Evolutionary conservation across 2,329 filamentous ascomycete genomes (phyloP), one percentile per base, ranked within the genome.

Genomic region (Fusarium sp.): DNA sequence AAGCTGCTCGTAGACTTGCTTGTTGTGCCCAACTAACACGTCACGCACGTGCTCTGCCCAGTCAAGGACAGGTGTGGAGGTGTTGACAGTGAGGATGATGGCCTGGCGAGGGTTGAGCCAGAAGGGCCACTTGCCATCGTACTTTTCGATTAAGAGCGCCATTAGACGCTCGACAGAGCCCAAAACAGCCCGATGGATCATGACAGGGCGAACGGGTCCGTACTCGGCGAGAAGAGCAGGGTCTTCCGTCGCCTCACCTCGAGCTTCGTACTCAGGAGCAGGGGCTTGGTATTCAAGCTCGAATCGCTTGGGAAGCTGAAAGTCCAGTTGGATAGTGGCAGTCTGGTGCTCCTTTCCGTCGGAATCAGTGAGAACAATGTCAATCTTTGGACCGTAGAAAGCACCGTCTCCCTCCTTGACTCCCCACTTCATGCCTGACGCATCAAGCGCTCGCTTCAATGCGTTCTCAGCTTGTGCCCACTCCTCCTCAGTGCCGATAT

Each of bases 321-420:
- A 97, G 80, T 97, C 94, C 31, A 97, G 89, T 84, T 97, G 94
- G 59, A 97, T 92, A 0, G 94, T 97, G 4, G 94, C 95, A 4
- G 95, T 94, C 80, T 97, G 94, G 79, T 97, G 94, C 77, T 95
- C 93, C 79, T 96, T 97, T 9, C 93, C 94, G 77, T 94, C 89
- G 1, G 92, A 92, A 79, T 97, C 94, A 69, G 89, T 90, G 53
- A 97, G 83, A 42, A 97, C 90, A 51, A 97, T 93, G 79, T 97
- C 94, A 73, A 97, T 97, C 84, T 97, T 97, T 35, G 95, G 94
- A 0, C 95, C 94, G 78, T 97, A 97, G 79, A 97, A 97, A 5
- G 94, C 94, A 16, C 95, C 94, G 69, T 97, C 94, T 12, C 94
- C 94, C 76, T 92, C 88, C 71, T 95, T 96, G 66, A 96, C 75